Evolutionary conservation across 805 yeast species (phyloP).

Genomic region (Kuraishia floccosa): DNA sequence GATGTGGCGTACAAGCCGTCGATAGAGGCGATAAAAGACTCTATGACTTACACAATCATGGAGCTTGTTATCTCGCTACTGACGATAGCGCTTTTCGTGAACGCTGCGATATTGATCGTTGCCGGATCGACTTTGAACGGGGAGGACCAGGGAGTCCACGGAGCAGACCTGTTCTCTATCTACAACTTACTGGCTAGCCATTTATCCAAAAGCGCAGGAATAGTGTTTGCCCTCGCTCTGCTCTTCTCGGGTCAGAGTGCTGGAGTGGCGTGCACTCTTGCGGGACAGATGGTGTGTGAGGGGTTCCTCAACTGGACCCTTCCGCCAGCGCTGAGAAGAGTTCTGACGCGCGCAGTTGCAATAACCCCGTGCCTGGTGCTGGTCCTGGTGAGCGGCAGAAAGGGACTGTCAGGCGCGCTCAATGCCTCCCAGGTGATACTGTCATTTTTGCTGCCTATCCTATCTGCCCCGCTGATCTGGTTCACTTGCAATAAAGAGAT

Average conservation of each 20-base stretch:
- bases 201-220: slow-evolving; percentile 78
- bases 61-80: slow-evolving; percentile 76
- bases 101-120: slow-evolving; percentile 80
- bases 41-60: slow-evolving; percentile 70
- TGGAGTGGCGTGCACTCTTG: slow-evolving; percentile 86
- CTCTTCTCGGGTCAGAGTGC: slow-evolving; percentile 91
- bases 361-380: slow-evolving; percentile 77
- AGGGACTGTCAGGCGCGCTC: slow-evolving; percentile 64
- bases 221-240: slow-evolving; percentile 81
- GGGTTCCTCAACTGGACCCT: slow-evolving; percentile 77
- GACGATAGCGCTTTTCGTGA: slow-evolving; percentile 86
- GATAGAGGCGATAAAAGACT: slow-evolving; percentile 65
- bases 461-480: slow-evolving; percentile 78
- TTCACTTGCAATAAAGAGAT: slow-evolving; percentile 55
- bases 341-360: slow-evolving; percentile 75
- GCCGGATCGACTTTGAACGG: slow-evolving; percentile 75
- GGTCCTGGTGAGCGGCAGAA: slow-evolving; percentile 64
- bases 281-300: slow-evolving; percentile 90
- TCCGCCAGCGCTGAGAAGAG: slow-evolving; percentile 72
- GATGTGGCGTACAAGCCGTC: slow-evolving; percentile 55
- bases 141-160: slow-evolving; percentile 50
- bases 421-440: slow-evolving; percentile 79
- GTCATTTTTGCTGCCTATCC: slow-evolving; percentile 72
- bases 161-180: slow-evolving; percentile 76
- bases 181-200: slow-evolving; percentile 59